A percentile compares a stretch with the other conserved stretches of the same genome.
Evolutionary conservation across 2,329 filamentous ascomycete genomes (phyloP).

Genomic region (Colletotrichum lindemuthianum): DNA sequence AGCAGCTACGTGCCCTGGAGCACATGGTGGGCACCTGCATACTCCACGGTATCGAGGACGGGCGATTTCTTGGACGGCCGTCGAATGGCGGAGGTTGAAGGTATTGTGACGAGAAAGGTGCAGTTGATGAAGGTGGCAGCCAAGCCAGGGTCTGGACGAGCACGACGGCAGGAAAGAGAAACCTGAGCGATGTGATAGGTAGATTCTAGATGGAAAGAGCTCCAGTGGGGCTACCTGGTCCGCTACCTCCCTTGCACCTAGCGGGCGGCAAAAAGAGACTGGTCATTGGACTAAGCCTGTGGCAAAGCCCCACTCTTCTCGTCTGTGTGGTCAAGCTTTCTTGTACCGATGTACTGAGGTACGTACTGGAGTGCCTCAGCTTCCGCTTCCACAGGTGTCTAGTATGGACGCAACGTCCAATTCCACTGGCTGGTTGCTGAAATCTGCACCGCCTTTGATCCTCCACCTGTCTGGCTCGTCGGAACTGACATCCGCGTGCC

Average conservation of each 20-base stretch:
- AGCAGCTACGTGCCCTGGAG: constrained; percentile 19
- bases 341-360: too few species aligned
- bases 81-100: constrained; percentile 23
- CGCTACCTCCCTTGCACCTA: constrained; percentile 26
- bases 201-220: constrained; percentile 5
- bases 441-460: too few species aligned
- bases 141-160: not conserved
- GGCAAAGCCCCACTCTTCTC: too few species aligned
- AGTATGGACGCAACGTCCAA: too few species aligned
- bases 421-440: too few species aligned
- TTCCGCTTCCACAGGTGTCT: too few species aligned
- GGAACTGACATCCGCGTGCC: too few species aligned
- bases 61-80: constrained; percentile 14
- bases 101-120: constrained; percentile 24
- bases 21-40: constrained; percentile 20
- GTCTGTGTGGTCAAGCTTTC: too few species aligned
- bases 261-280: constrained; percentile 41
- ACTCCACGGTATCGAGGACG: constrained; percentile 20
- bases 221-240: constrained; percentile 20
- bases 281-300: constrained; percentile 38
- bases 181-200: constrained; percentile 24
- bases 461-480: too few species aligned
- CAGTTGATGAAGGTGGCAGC: constrained; percentile 21
- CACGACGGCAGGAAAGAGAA: constrained; percentile 12
- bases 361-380: too few species aligned